Evolutionary conservation across 2,329 filamentous ascomycete species (phyloP).

Genomic region (Aspergillus sp.): DNA sequence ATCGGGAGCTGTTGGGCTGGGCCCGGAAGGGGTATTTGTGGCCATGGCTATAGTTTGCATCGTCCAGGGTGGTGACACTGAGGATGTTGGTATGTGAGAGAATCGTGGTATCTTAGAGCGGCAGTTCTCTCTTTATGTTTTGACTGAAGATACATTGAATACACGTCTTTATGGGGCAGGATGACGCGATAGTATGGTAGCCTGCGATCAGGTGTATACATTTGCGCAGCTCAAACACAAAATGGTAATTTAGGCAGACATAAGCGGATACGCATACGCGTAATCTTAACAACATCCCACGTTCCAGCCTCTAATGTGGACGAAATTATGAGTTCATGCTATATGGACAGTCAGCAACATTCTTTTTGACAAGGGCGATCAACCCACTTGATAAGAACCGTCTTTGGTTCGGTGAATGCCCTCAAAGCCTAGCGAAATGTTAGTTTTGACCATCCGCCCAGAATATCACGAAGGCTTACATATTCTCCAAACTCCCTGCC

Average conservation of each 20-base stretch:
- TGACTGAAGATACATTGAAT: too few species aligned
- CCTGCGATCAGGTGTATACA: too few species aligned
- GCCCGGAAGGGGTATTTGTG: background rate
- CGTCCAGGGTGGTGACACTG: too few species aligned
- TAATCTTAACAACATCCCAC: too few species aligned
- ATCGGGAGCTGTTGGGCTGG: background rate
- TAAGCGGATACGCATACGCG: background rate
- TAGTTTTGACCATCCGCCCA: background rate
- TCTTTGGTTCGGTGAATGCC: background rate
- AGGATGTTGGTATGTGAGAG: too few species aligned
- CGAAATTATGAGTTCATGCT: background rate
- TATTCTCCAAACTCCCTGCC: conserved; percentile 5
- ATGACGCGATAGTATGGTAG: too few species aligned
- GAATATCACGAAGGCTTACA: background rate
- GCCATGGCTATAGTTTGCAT: background rate
- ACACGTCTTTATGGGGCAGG: too few species aligned
- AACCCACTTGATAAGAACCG: background rate
- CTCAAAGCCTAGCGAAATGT: background rate
- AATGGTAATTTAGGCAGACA: too few species aligned
- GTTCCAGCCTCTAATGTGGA: background rate
- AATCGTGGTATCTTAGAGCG: too few species aligned
- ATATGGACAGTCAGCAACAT: background rate
- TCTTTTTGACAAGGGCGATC: background rate
- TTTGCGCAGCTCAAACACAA: too few species aligned
- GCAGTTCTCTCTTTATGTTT: too few species aligned